Conservation (phyloP, 345 rosid species). For the Citrus mangshanensis region DNA sequence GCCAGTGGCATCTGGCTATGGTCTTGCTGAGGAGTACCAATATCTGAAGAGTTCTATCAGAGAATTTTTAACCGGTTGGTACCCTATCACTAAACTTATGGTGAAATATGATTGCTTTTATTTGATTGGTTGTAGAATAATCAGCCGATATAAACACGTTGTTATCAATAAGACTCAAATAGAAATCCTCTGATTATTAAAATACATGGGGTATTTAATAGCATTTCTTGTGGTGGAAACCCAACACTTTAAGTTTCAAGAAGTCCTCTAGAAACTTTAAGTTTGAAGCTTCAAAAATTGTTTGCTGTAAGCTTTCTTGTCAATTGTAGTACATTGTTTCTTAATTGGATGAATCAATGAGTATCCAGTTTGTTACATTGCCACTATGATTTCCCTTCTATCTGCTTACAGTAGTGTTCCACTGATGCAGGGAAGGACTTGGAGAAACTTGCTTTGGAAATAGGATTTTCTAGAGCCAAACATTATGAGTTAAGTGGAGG, state of each 20-base stretch:
- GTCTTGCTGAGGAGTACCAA: conserved; percentile 66
- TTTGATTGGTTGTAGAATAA: neutral
- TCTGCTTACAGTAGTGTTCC: neutral
- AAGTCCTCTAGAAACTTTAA: too few species aligned
- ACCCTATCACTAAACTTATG: conserved; percentile 4
- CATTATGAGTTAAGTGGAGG: conserved; percentile 77
- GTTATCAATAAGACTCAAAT: neutral
- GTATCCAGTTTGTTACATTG: neutral
- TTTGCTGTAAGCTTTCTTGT: neutral
- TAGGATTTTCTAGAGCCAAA: conserved; percentile 65
- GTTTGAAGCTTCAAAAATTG: neutral
- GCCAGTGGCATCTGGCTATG: conserved; percentile 71
- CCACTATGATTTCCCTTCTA: neutral
- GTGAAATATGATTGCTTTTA: neutral
- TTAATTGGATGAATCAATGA: neutral
- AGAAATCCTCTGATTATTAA: neutral
- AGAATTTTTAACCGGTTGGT: conserved; percentile 70
- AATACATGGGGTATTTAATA: neutral
- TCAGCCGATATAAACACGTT: neutral
- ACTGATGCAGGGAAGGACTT: conserved; percentile 59
- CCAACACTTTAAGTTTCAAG: too few species aligned
- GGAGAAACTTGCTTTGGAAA: conserved; percentile 69
- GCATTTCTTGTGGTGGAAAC: neutral
- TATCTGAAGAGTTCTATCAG: conserved; percentile 76
- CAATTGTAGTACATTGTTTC: neutral